Conservation (phyloP, 2,329 filamentous ascomycete genomes). For the Thyridium curvatum region DNA sequence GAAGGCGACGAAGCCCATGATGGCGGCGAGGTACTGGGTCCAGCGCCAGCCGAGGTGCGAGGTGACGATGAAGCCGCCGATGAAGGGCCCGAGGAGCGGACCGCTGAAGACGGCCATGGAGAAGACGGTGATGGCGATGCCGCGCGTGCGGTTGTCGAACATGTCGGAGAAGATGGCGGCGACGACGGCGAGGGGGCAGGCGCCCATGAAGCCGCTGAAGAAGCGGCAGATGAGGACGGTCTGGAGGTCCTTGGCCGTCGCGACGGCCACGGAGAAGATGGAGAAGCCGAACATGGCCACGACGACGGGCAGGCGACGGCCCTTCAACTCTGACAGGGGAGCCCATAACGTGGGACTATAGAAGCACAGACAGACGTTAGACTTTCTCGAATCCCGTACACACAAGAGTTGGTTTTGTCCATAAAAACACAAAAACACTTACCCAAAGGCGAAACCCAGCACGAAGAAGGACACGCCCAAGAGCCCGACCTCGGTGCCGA, state of each 20-base stretch:
- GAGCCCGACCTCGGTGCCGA: conserved; percentile 55
- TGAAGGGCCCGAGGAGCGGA: conserved; percentile 60
- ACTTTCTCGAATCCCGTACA: too few relatives aligned
- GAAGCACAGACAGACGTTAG: neutral
- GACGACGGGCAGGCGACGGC: conserved; percentile 56
- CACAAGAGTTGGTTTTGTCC: too few relatives aligned
- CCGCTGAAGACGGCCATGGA: conserved; percentile 60
- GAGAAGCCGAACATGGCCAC: conserved; percentile 63
- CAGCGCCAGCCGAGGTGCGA: conserved; percentile 64
- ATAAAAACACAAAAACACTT: too few relatives aligned
- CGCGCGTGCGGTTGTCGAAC: conserved; percentile 58
- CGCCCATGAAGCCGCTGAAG: conserved; percentile 67
- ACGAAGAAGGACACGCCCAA: conserved; percentile 65
- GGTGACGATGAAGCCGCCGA: conserved; percentile 61
- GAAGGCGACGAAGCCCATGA: conserved; percentile 59
- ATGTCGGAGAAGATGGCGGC: conserved; percentile 68
- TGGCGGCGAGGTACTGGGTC: conserved; percentile 58
- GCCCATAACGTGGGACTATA: conserved; percentile 59
- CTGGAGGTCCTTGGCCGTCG: conserved; percentile 60
- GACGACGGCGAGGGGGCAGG: conserved; percentile 61
- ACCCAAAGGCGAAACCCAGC: conserved; percentile 63
- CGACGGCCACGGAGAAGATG: conserved; percentile 59
- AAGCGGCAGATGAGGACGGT: conserved; percentile 67
- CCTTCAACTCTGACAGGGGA: conserved; percentile 65
- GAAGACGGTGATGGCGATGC: conserved; percentile 52